Percentiles rank a stretch among this genome's conserved stretches.
These are phyloP conservation scores for Quercus berberidifolia DNA, from an alignment of 306 rosid genomes.

Conservation along the genomic window DNA sequence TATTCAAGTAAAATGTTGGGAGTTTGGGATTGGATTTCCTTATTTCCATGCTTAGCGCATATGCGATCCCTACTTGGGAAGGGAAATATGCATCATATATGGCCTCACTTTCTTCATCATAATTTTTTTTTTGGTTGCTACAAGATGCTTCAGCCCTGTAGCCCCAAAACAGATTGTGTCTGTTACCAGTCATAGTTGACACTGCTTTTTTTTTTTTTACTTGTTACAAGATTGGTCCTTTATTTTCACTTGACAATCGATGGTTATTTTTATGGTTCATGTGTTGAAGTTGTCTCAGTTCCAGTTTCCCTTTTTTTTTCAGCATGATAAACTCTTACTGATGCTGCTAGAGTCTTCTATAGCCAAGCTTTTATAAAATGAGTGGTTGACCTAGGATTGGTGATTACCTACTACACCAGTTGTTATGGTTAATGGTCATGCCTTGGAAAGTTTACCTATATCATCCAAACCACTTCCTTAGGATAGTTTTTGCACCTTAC, in stretches of 20 bases:
- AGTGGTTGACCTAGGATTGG: neutral
- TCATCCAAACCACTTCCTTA: neutral
- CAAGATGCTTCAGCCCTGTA: neutral
- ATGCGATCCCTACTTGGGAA: neutral
- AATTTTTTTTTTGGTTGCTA: neutral
- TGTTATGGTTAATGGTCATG: neutral
- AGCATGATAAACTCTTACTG: neutral
- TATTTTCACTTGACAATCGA: neutral
- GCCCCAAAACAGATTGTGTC: neutral
- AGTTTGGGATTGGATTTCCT: neutral
- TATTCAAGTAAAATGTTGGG: neutral
- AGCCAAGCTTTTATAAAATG: neutral
- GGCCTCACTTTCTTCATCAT: neutral
- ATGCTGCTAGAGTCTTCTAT: neutral
- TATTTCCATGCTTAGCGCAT: too few species aligned
- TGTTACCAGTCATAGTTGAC: neutral
- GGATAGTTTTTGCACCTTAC: neutral
- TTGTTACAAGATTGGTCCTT: neutral
- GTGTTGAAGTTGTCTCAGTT: neutral
- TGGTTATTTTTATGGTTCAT: neutral
- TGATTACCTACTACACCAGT: too few species aligned
- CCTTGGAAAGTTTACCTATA: neutral
- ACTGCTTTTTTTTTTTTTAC: neutral
- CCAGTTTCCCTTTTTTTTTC: neutral
- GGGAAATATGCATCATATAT: neutral